phyloP scores from a whole-genome alignment of 257 asterid species.

The Capsicum baccatum region DNA sequence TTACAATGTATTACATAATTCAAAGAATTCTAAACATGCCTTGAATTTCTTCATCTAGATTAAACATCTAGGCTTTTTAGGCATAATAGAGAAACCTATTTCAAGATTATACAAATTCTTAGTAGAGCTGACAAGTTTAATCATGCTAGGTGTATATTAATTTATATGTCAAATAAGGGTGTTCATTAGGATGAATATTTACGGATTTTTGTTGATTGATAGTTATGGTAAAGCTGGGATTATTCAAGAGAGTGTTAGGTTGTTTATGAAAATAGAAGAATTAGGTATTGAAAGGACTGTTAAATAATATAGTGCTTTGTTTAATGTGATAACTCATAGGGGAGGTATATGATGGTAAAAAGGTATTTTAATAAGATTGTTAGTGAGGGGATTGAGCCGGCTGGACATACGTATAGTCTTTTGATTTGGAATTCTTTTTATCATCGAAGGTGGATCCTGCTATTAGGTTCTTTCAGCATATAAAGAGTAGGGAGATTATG shows the following conservation, averaged over 20 bases:
- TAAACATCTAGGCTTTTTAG: slow-evolving; percentile 63
- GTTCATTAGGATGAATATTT: slow-evolving; percentile 91
- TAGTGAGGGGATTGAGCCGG: slow-evolving; percentile 77
- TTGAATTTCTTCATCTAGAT: slow-evolving; percentile 97
- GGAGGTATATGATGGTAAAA: slow-evolving; percentile 86
- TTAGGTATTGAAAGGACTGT: slow-evolving; percentile 66
- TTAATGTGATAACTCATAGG: slow-evolving; percentile 77
- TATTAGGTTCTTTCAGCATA: slow-evolving; percentile 77
- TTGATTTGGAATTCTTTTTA: slow-evolving; percentile 85
- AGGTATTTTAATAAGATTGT: slow-evolving; percentile 86
- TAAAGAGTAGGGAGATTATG: slow-evolving; percentile 67
- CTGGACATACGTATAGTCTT: slow-evolving; percentile 70
- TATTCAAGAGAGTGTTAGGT: slow-evolving; percentile 94
- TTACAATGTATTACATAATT: slow-evolving; percentile 72
- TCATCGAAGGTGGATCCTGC: slow-evolving; percentile 68
- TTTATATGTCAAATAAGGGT: slow-evolving; percentile 85
- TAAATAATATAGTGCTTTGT: slow-evolving; percentile 69
- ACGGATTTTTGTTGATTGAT: slow-evolving; percentile 76
- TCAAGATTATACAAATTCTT: slow-evolving; percentile 74
- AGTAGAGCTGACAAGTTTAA: slow-evolving; percentile 77
- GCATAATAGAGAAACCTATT: slow-evolving; percentile 69
- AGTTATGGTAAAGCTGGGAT: slow-evolving; percentile 84
- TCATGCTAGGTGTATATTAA: slow-evolving; percentile 82
- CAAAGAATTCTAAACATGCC: slow-evolving; percentile 76
- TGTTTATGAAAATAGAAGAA: slow-evolving; percentile 82